Evolutionary conservation across 2,329 filamentous ascomycete species (phyloP), one percentile per base, ranked within the genome.

Genomic region (Alternaria ventricosa): DNA sequence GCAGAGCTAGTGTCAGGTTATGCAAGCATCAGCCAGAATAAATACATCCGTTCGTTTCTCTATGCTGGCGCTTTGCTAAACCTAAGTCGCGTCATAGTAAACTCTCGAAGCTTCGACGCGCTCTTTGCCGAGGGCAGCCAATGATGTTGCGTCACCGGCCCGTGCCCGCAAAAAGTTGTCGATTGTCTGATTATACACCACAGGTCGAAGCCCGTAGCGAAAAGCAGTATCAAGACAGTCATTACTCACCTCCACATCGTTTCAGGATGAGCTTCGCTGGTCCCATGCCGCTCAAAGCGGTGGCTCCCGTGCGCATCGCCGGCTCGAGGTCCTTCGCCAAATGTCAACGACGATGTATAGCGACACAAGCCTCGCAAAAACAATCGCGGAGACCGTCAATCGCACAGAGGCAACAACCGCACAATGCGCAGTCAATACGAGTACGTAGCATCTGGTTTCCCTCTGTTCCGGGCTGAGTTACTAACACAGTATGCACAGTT

Each of bases 241-340:
- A 64, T 60, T 68, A 50, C 22, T 45, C 57, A 57, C 33, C 51
- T 41, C 45, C 18, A 28, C 47, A 41, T 30, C 30, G 23, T 13
- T 30, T 41, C 59, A 78, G 53, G 12, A 80, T 80, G 79, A 80
- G 75, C 67, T 69, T 80, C 51, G 70, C 69, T 61, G 75, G 74
- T 53, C 77, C 77, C 36, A 61, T 78, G 64, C 75, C 77, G 54
- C 67, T 79, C 62, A 78, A 75, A 60, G 72, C 72, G 47, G 71
- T 74, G 15, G 69, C 72, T 33, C 76, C 77, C 36, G 69, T 71
- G 54, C 77, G 78, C 69, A 72, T 78, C 60, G 71, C 74, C 22
- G 50, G 59, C 15, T 54, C 62, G 45, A 75, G 71, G 45, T 71
- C 70, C 18, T 72, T 75, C 45, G 68, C 71, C 41, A 73, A 71